Percentiles rank a stretch among this genome's conserved stretches.
phyloP scores from a whole-genome alignment of 139 green algal species.

The Raphidocelis subcapitata region DNA sequence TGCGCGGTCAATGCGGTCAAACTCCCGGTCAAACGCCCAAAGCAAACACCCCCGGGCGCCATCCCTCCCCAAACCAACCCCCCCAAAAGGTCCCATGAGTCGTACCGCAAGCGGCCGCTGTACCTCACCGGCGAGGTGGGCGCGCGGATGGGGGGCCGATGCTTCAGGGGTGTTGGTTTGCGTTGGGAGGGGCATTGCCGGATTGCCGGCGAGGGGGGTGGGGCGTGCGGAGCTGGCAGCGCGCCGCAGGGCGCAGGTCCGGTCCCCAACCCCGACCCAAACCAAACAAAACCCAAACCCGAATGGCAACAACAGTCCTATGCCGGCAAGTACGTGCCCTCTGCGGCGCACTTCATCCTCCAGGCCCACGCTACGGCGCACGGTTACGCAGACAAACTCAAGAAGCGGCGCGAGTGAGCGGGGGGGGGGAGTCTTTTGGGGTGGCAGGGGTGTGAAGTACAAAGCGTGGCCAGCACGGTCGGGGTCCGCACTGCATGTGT shows the following conservation, averaged over 20 bases:
- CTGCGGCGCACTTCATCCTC: conserved; percentile 51
- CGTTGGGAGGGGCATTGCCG: background rate
- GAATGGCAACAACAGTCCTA: background rate
- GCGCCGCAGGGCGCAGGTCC: background rate
- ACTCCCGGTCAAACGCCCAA: too few species aligned
- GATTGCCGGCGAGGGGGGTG: conserved; percentile 24
- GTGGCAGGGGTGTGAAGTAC: too few species aligned
- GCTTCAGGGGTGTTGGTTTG: background rate
- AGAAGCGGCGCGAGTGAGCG: conserved; percentile 1
- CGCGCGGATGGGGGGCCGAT: background rate
- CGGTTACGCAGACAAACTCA: conserved; percentile 26
- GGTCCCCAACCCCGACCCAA: background rate
- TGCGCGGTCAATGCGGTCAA: too few species aligned
- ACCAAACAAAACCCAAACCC: background rate
- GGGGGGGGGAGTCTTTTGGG: too few species aligned
- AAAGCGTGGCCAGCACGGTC: too few species aligned
- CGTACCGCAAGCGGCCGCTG: conserved; percentile 31
- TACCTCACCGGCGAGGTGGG: conserved; percentile 41
- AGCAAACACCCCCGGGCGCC: too few species aligned
- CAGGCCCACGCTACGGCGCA: conserved; percentile 33
- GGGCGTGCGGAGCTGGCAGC: background rate
- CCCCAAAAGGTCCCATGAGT: too few species aligned
- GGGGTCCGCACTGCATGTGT: too few species aligned
- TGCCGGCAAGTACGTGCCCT: conserved; percentile 60
- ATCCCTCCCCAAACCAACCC: too few species aligned